Percentiles rank a stretch among this genome's conserved stretches.
phyloP scores from a whole-genome alignment of 805 yeast species.

The Saturnispora serradocipensis region DNA sequence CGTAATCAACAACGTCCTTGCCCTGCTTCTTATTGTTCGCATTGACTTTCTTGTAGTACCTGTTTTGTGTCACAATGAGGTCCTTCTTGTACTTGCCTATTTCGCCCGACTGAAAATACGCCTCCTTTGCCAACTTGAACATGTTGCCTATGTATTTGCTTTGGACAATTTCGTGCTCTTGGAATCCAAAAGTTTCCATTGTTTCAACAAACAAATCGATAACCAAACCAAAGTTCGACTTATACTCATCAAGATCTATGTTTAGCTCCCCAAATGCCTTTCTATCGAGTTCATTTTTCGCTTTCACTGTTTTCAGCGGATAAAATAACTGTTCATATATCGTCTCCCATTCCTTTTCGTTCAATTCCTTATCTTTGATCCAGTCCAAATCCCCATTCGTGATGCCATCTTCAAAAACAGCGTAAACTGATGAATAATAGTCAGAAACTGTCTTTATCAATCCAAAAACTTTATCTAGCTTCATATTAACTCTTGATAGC shows the following conservation, averaged over 20 bases:
- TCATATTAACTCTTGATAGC: slow-evolving; percentile 44
- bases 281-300: slow-evolving; percentile 16
- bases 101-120: slow-evolving; percentile 13
- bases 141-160: slow-evolving; percentile 18
- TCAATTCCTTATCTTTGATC: slow-evolving; percentile 30
- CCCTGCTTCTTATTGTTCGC: not conserved
- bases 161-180: slow-evolving; percentile 16
- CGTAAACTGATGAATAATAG: slow-evolving; percentile 30
- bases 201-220: slow-evolving; percentile 13
- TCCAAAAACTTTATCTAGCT: slow-evolving; percentile 32
- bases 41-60: slow-evolving; percentile 10
- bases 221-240: slow-evolving; percentile 23
- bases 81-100: slow-evolving; percentile 1
- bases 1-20: slow-evolving; percentile 12
- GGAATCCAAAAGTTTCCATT: slow-evolving; percentile 17
- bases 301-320: slow-evolving; percentile 13
- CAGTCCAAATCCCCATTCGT: slow-evolving; percentile 19
- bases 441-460: slow-evolving; percentile 37
- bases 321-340: slow-evolving; percentile 28
- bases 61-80: not conserved
- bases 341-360: slow-evolving; percentile 34
- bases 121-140: slow-evolving; percentile 18
- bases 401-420: slow-evolving; percentile 19
- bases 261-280: slow-evolving; percentile 15
- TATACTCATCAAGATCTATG: slow-evolving; percentile 7